phyloP scores from a whole-genome alignment of 371 early-diverging fungal genomes.

The Zancudomyces culisetae region DNA sequence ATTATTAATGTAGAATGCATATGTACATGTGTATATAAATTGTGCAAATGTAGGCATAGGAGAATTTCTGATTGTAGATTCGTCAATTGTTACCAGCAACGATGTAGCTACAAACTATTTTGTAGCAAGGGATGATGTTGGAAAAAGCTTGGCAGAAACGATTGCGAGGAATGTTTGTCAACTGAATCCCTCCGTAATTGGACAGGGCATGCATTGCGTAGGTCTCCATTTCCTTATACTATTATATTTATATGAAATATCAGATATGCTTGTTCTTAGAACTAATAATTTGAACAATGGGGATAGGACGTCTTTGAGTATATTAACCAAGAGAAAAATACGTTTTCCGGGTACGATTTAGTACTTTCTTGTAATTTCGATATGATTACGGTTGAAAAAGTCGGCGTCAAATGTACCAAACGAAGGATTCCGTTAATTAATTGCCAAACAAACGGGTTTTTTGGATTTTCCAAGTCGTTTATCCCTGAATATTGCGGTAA shows the following conservation, averaged over 20 bases:
- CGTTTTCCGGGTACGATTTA: no score
- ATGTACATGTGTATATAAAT: no score
- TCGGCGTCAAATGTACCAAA: not conserved
- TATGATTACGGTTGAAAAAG: not conserved
- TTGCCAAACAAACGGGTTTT: not conserved
- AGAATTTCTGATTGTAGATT: constrained; percentile 64
- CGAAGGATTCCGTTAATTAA: not conserved
- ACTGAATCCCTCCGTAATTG: constrained; percentile 68
- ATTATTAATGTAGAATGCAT: no score
- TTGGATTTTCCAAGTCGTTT: not conserved
- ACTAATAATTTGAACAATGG: not conserved
- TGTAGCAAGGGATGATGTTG: constrained; percentile 39
- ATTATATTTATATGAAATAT: not conserved
- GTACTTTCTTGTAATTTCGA: not conserved
- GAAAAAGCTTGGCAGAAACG: constrained; percentile 39
- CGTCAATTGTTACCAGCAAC: constrained; percentile 29
- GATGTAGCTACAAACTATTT: constrained; percentile 84
- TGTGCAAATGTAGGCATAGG: constrained; percentile 70
- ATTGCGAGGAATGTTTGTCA: constrained; percentile 49
- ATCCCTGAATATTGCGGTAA: constrained; percentile 2
- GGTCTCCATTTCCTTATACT: not conserved
- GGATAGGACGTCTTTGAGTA: not conserved
- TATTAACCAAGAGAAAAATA: no score
- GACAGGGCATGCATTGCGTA: not conserved
- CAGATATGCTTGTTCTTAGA: not conserved